A percentile compares a stretch with the other conserved stretches of the same genome.
These are phyloP conservation scores for Nicotiana paniculata DNA, from an alignment of 257 asterid genomes.

Conservation along the genomic window DNA sequence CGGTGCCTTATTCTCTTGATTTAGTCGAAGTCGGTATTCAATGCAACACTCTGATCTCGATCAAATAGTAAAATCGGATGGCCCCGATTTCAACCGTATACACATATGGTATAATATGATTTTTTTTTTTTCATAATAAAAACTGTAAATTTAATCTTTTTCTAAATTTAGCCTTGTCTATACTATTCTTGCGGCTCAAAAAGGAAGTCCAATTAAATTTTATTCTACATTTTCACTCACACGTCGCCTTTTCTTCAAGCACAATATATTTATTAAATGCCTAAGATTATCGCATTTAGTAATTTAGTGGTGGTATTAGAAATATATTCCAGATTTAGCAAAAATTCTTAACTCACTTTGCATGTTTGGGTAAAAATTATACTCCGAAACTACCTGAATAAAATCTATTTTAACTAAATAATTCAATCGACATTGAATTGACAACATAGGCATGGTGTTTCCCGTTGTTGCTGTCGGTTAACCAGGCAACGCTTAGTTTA, in stretches of 20 bases:
- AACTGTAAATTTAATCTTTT: neutral
- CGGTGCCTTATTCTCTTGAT: too few relatives aligned
- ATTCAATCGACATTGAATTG: neutral
- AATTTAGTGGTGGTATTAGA: neutral
- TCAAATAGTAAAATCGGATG: too few relatives aligned
- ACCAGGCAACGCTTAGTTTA: neutral
- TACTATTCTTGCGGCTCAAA: too few relatives aligned
- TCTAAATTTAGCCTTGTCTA: neutral
- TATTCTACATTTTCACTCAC: neutral
- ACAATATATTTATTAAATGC: neutral
- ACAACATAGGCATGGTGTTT: neutral
- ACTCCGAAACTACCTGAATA: neutral
- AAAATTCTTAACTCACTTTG: neutral
- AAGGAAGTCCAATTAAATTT: neutral
- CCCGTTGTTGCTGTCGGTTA: neutral
- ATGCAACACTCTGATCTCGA: too few relatives aligned
- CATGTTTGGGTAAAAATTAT: neutral
- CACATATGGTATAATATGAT: too few relatives aligned
- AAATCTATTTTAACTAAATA: neutral
- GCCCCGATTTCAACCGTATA: too few relatives aligned
- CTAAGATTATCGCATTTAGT: neutral
- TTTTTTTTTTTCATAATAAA: neutral
- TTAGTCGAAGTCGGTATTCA: too few relatives aligned
- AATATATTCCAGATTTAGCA: neutral
- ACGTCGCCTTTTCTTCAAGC: neutral